Evolutionary conservation across 1,139 yeast species (phyloP), one percentile per base, ranked within the genome.

Genomic region (Insectozyma bohioensis): DNA sequence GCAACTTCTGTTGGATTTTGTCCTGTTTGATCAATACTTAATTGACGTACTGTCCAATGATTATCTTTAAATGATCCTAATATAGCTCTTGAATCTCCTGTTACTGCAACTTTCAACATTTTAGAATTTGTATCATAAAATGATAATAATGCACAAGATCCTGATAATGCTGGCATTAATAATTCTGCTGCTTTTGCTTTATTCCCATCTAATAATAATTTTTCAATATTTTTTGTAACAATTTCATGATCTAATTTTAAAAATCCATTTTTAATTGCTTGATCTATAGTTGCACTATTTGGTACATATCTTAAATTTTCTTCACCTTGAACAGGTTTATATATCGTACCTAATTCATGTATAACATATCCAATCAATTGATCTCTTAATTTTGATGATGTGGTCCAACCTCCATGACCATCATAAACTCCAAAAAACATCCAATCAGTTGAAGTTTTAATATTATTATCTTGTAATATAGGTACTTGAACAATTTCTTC

Each of bases 351-450:
- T 36, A 92, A 67, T 49, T 88, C 95, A 19, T 73, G 70, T n/a
- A 88, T 75, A 11, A 92, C 94, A 46, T 74, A 76, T 36, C 78
- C 76, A 20, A 92, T 80, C 47, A 92, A 68, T 45, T 81, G 80
- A 43, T 86, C 94, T 40, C 95, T 74, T 41, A 92, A 72, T 54
- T 82, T 85, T 20, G 87, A 77, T 40, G 94, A 80, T 1, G 98
- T 94, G 40, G 86, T 85, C 81, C 95, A 88, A 12, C 99, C 98
- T 3, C 95, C 88, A 58, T 92, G 99, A 9, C 99, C 99, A 58
- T 92, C 98, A 56, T 83, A 92, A 1, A 94, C 78, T 3, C 97
- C 96, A 74, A 95, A 94, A 52, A 92, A 87, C 77, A 85, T 84
- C 85, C 97, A 84, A 56, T 90, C 97, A 1, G 94, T 74, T 28